These are phyloP conservation scores for Kwoniella heveanensis DNA, from an alignment of 768 basidiomycete species.

Conservation along the genomic window DNA sequence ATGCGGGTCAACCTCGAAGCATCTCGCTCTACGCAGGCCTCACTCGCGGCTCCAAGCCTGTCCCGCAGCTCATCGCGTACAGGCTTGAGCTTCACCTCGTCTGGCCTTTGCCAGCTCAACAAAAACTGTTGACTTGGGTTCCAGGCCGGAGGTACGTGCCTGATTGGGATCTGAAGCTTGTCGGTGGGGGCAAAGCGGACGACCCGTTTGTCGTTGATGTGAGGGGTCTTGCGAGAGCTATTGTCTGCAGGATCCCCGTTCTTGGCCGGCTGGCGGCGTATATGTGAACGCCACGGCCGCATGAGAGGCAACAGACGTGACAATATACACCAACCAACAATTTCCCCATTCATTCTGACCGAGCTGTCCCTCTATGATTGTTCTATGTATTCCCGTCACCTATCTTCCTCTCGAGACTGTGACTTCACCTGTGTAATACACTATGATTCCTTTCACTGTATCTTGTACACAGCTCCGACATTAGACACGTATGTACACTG, in stretches of 20 bases:
- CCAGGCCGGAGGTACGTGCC: constrained; percentile 21
- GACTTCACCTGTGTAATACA: too few species aligned
- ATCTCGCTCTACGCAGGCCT: not conserved
- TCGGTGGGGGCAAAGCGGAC: not conserved
- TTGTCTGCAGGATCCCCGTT: constrained; percentile 13
- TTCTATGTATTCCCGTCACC: too few species aligned
- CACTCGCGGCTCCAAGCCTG: not conserved
- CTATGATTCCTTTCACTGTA: too few species aligned
- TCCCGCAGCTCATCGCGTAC: constrained; percentile 18
- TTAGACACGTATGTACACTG: too few species aligned
- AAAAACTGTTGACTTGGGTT: constrained; percentile 8
- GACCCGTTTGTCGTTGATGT: constrained; percentile 14
- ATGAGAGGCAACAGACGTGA: too few species aligned
- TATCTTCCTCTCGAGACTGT: too few species aligned
- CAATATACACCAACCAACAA: too few species aligned
- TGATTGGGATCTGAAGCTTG: constrained; percentile 20
- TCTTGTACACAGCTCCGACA: too few species aligned
- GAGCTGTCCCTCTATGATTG: too few species aligned
- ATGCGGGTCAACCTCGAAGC: not conserved
- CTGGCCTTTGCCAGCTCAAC: constrained; percentile 2
- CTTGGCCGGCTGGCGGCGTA: constrained; percentile 17
- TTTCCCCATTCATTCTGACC: too few species aligned
- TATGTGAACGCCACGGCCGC: constrained; percentile 9
- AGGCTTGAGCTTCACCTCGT: constrained; percentile 11
- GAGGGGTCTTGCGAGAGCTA: constrained; percentile 1